A percentile compares a stretch with the other conserved stretches of the same genome.
Conservation (phyloP, 2,329 filamentous ascomycete species). For the Colletotrichum higginsianum region DNA sequence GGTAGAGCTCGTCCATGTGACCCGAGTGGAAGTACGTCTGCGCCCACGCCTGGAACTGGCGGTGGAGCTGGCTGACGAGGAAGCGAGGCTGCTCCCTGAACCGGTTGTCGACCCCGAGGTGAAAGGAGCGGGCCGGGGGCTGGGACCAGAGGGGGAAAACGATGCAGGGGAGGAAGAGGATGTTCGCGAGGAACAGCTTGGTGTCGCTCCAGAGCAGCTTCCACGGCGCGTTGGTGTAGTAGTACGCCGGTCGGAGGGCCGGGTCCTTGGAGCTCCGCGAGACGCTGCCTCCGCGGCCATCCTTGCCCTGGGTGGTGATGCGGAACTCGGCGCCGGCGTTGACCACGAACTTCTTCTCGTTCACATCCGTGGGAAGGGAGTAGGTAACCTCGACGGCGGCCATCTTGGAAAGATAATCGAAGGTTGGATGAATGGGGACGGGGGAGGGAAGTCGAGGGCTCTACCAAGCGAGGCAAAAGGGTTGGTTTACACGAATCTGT, state of each 20-base stretch:
- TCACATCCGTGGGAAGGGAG: constrained; percentile 4
- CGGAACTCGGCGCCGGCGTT: not conserved
- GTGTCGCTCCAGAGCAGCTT: constrained; percentile 14
- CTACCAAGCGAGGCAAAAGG: not conserved
- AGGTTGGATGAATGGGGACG: not conserved
- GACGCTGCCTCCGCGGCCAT: not conserved
- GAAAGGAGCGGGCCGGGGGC: constrained; percentile 27
- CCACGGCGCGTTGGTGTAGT: constrained; percentile 29
- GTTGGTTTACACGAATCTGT: not conserved
- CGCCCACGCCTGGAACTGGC: constrained; percentile 10
- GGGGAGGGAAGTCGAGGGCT: accelerated
- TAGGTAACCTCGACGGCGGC: not conserved
- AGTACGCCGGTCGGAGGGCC: constrained; percentile 4
- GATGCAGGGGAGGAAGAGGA: constrained; percentile 15
- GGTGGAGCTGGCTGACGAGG: not conserved
- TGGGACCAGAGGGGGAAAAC: constrained; percentile 23
- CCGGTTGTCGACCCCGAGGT: constrained; percentile 6
- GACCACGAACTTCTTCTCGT: constrained; percentile 5
- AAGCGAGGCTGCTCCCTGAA: constrained; percentile 19
- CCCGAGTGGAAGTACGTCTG: constrained; percentile 24
- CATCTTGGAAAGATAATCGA: not conserved
- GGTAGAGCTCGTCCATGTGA: constrained; percentile 33
- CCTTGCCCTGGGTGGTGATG: not conserved
- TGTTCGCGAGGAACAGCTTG: constrained; percentile 8
- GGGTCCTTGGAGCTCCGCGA: not conserved